A percentile compares a stretch with the other conserved stretches of the same genome.
These are phyloP conservation scores for Rugonectria rugulosa DNA, from an alignment of 2,329 filamentous ascomycete species.

Conservation along the genomic window DNA sequence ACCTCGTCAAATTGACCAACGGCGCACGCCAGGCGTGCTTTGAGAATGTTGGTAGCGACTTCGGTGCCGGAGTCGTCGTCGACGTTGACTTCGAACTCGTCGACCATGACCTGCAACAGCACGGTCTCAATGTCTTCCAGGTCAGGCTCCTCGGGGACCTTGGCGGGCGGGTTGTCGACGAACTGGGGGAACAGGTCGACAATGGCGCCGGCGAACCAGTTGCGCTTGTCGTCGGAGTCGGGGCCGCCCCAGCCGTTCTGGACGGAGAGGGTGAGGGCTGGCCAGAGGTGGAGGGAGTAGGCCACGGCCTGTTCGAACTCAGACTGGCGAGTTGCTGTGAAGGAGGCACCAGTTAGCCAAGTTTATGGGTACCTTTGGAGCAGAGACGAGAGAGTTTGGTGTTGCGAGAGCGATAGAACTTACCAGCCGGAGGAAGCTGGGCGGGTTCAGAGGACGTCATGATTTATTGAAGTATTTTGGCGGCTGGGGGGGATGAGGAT, in stretches of 20 bases:
- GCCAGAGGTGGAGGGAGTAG: constrained; percentile 86
- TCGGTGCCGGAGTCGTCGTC: constrained; percentile 86
- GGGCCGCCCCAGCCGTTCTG: constrained; percentile 88
- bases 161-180: constrained; percentile 45
- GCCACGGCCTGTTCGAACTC: constrained; percentile 89
- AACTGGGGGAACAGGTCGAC: constrained; percentile 82
- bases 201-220: constrained; percentile 93
- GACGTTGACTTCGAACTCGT: constrained; percentile 93
- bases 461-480: constrained; percentile 23
- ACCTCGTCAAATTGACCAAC: constrained; percentile 73
- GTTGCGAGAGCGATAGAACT: no score
- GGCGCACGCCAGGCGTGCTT: constrained; percentile 68
- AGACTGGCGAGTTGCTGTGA: constrained; percentile 62
- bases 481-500: no score
- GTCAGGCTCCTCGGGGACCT: constrained; percentile 64
- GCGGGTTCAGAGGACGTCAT: constrained; percentile 44
- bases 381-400: background rate
- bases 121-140: constrained; percentile 83
- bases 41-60: constrained; percentile 76
- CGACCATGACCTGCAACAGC: constrained; percentile 87
- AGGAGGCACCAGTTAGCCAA: constrained; percentile 19
- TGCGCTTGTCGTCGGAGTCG: constrained; percentile 84
- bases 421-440: constrained; percentile 44
- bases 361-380: background rate
- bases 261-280: constrained; percentile 85